Evolutionary conservation across 768 basidiomycete genomes (phyloP).

Genomic region (Coprinopsis strossmayeri): DNA sequence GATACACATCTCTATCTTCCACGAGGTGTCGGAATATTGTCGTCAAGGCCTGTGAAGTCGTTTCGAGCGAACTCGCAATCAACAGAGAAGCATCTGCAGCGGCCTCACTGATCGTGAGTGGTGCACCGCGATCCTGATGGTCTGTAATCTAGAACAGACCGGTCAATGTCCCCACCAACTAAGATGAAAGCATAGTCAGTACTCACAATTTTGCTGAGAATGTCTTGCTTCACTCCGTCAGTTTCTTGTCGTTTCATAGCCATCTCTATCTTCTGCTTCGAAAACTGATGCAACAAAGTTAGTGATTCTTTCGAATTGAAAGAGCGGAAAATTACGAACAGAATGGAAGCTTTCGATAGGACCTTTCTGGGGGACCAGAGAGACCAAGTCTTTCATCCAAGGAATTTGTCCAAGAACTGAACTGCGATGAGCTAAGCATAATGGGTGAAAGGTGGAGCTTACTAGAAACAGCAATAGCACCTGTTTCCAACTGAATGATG

Average conservation of each 20-base stretch:
- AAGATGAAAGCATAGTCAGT: not conserved
- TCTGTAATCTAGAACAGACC: not conserved
- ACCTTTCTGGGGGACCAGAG: slow-evolving; percentile 14
- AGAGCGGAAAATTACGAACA: not conserved
- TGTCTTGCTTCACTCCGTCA: slow-evolving; percentile 11
- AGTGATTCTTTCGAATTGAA: not conserved
- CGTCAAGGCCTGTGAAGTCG: not conserved
- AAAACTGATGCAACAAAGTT: slow-evolving; percentile 10
- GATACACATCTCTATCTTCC: not conserved
- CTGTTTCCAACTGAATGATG: slow-evolving; percentile 11
- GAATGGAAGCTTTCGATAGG: slow-evolving; percentile 17
- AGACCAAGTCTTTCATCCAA: slow-evolving; percentile 16
- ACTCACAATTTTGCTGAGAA: slow-evolving; percentile 11
- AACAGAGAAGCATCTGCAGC: not conserved
- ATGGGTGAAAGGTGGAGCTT: slow-evolving; percentile 6
- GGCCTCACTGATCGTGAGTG: not conserved
- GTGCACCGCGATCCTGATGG: not conserved
- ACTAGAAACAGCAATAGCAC: slow-evolving; percentile 14
- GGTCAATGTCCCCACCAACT: too few species aligned
- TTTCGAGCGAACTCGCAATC: not conserved
- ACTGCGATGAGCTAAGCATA: not conserved
- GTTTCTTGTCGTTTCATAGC: slow-evolving; percentile 10
- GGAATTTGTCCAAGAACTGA: slow-evolving; percentile 20
- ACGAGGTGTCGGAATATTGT: not conserved
- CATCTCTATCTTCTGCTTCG: slow-evolving; percentile 5